Base-by-base conservation (phyloP, 257 asterid genomes). In the Ehretia macrophylla region DNA sequence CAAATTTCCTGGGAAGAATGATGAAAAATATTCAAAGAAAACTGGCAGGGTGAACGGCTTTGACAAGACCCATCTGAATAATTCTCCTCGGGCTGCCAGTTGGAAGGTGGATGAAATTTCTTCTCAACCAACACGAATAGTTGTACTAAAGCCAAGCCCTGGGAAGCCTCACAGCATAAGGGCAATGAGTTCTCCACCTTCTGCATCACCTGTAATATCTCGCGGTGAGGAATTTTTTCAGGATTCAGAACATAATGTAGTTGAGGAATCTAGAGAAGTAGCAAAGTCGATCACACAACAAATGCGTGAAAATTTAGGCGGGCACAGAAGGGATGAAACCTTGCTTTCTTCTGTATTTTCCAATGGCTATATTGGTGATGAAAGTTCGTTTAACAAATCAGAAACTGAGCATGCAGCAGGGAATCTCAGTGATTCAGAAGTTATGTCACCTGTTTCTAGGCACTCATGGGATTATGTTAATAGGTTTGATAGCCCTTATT, bases 401-500 rank as follows among this genome's bases (percentile, higher is more conserved):
- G 96, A 88, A 68, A 79, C 79, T 59, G 89, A 82, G 56, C 83
- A 73, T 69, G 90, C 79, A 16, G 81, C 83, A 48, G 90, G 76
- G 22, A 76, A 82, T 78, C 81, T 87, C 59, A 85, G 88, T 73
- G 92, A 89, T 73, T 87, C 95, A 18, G 99, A 94, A 72, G 84
- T 69, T 53, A 71, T 67, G 69, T 94, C 99, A 21, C 99, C 96
- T 51, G 79, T 79, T 51, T 87, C 93, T 17, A 82, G 92, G 77
- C 97, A 94, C 65, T 87, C 96, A 4, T 90, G 99, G 99, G 99
- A 90, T 77, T 87, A 75, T 67, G 77, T 75, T 17, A 82, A 89
- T 71, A 85, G 83, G 79, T 72, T 77, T 68, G 95, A 83, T 42
- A 87, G 99, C 70, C 99, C 99, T 22, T 79, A 60, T 70, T 87